Percentiles rank a stretch among this genome's conserved stretches.
Conservation (phyloP, 1,284 basidiomycete species). For the Phenoliferia sp. region DNA sequence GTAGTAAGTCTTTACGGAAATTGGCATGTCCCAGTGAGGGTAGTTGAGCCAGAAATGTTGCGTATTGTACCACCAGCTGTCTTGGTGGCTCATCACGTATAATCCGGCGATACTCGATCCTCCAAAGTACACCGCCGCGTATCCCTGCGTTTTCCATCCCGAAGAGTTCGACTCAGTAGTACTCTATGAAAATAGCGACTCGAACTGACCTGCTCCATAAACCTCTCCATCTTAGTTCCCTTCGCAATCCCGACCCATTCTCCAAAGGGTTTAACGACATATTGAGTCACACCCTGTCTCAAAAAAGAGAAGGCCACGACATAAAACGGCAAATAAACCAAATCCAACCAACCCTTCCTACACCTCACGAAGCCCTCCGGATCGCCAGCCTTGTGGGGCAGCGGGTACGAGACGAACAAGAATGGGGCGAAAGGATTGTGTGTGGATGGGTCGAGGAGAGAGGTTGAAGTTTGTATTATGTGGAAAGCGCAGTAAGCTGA, state of each 20-base stretch:
- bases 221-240: conserved; percentile 61
- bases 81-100: conserved; percentile 81
- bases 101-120: conserved; percentile 56
- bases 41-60: conserved; percentile 80
- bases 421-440: conserved; percentile 70
- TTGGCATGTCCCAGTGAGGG: conserved; percentile 68
- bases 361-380: conserved; percentile 55
- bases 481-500: background rate
- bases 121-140: conserved; percentile 81
- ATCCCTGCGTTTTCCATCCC: conserved; percentile 48
- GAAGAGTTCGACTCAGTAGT: background rate
- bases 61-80: conserved; percentile 85
- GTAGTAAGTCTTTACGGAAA: conserved; percentile 81
- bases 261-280: conserved; percentile 67
- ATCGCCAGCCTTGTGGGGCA: conserved; percentile 23
- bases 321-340: conserved; percentile 78
- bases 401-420: conserved; percentile 67
- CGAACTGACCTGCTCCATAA: conserved; percentile 70
- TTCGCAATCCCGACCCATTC: conserved; percentile 63
- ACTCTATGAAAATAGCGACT: background rate
- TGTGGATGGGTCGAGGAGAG: background rate
- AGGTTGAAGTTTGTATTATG: no score
- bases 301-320: conserved; percentile 88
- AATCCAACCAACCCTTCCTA: conserved; percentile 66
- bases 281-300: conserved; percentile 69